These are phyloP conservation scores for Vaccinium corymbosum DNA, from an alignment of 148 eudicot species.

Conservation along the genomic window DNA sequence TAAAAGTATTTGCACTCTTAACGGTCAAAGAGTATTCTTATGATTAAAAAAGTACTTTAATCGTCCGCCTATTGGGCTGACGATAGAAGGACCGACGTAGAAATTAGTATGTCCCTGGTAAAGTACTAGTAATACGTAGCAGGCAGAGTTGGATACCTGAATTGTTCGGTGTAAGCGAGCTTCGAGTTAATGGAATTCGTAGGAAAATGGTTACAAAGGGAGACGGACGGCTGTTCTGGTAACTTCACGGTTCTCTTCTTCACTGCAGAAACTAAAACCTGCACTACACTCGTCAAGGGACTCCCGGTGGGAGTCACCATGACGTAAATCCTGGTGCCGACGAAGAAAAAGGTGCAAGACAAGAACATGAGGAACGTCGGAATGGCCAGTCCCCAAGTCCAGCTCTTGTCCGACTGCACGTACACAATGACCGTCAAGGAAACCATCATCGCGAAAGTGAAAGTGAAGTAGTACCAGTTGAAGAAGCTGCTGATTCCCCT, in stretches of 20 bases:
- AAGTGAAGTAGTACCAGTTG: slow-evolving; percentile 62
- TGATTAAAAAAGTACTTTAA: too few relatives aligned
- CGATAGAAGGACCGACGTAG: too few relatives aligned
- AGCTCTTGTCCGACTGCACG: slow-evolving; percentile 42
- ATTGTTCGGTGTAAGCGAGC: slow-evolving; percentile 48
- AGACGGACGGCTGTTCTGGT: slow-evolving; percentile 18
- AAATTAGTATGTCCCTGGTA: too few relatives aligned
- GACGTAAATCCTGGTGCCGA: slow-evolving; percentile 47
- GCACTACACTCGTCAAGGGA: slow-evolving; percentile 41
- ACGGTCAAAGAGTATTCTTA: too few relatives aligned
- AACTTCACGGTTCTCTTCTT: slow-evolving; percentile 40
- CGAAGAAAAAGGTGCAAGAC: slow-evolving; percentile 48
- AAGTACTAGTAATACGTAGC: too few relatives aligned
- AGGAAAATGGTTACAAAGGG: slow-evolving; percentile 28
- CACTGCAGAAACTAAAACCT: slow-evolving; percentile 41
- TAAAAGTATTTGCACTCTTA: too few relatives aligned
- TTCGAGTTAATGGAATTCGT: slow-evolving; percentile 29
- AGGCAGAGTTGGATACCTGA: slow-evolving; percentile 25
- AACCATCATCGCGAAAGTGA: slow-evolving; percentile 51
- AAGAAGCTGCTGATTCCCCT: slow-evolving; percentile 57
- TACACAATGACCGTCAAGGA: slow-evolving; percentile 58
- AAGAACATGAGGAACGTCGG: slow-evolving; percentile 50
- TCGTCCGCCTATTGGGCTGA: too few relatives aligned
- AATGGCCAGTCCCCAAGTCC: slow-evolving; percentile 53
- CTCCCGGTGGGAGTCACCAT: slow-evolving; percentile 48